Base-by-base conservation (phyloP, 1,284 basidiomycete species). In the Rhodotorula sp. region DNA sequence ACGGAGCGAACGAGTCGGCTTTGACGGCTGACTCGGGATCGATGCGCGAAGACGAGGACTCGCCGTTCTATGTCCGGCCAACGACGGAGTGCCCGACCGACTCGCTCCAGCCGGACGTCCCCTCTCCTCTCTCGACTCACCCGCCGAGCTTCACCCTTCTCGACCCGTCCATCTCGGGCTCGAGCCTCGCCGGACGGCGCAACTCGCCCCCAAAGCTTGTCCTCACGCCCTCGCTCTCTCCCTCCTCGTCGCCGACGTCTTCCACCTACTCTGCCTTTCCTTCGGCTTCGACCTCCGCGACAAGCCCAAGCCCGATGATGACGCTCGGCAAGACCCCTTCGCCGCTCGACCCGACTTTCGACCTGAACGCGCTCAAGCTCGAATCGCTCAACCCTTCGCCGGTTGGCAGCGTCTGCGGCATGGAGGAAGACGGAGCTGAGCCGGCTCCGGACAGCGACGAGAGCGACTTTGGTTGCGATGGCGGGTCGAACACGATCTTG, bases 361-460 rank as follows among this genome's bases (percentile, higher is more conserved):
- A 73, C 37, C 59, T 73, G 31, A 66, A 65, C 60, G 59, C 59
- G 4, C 63, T 73, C 57, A 73, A 70, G 30, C 69, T 73, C 56
- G 65, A 68, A 7, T 50, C 57, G 15, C 61, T 67, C 28, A n/a
- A 57, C 16, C 34, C 62, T 10, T 48, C 53, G 22, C 59, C 64
- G 4, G 28, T 30, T 28, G n/a, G 40, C 31, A 44, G 50, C 26
- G 26, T 61, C 31, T 44, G 18, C 20, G 26, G 34, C 22, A 34
- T 22, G 9, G 40, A 28, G 20, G 22, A 30, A 13, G 30, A 20
- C 40, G 5, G 10, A 10, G 34, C 3, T 20, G 22, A 24, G 28
- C 13, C 4, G 22, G n/a, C 53, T 8, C 26, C 24, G 28, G 54
- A 52, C 30, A 50, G 16, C 31, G 54, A 64, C n/a, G 52, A 47